Evolutionary conservation across 23 red algal species (phyloP), one percentile per base, ranked within the genome.

Genomic region (Agarophyton chilense): DNA sequence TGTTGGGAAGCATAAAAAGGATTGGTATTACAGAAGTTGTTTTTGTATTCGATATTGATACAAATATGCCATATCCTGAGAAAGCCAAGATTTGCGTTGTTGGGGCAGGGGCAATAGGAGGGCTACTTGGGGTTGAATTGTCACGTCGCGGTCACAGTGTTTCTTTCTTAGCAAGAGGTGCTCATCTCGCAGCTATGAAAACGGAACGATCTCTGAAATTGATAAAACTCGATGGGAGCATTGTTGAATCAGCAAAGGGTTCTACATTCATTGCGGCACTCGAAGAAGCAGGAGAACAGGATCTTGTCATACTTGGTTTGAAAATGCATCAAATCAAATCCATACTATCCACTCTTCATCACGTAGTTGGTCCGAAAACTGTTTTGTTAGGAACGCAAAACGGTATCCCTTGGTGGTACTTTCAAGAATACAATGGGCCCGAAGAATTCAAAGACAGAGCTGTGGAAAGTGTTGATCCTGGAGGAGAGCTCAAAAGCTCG

Each of bases 371-470:
- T 35, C 41, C 79, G 10, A 42, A 89, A 9, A 80, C 74, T 55
- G 62, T 81, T 25, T 16, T 87, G 24, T 11, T 94, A 28, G 73
- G 68, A 36, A 83, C 83, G 45, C 92, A 94, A 55, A 94, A 94
- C 49, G 92, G 92, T 3, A 87, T 94, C 52, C 92, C 92, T 9
- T 94, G 92, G 92, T 94, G 92, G 92, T 94, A 82, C 65, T 94
- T 94, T 54, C 92, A 94, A 75, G 71, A 87, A 34, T 87, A 80
- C 41, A 52, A 50, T 13, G 79, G 92, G 36, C 83, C 83, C 12
- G 74, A 63, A 25, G 76, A 72, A 34, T 79, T 87, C 28, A 51
- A 54, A 43, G 51, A 83, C 36, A 51, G 78, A 46, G 65, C 74
- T 0, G 71, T 94, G 38, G 74, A 81, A 36, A 62, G 57, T 25